Percentiles rank a stretch among this genome's conserved stretches.
Evolutionary conservation across 805 yeast genomes (phyloP).

Genomic region (Wickerhamiella australiensis): DNA sequence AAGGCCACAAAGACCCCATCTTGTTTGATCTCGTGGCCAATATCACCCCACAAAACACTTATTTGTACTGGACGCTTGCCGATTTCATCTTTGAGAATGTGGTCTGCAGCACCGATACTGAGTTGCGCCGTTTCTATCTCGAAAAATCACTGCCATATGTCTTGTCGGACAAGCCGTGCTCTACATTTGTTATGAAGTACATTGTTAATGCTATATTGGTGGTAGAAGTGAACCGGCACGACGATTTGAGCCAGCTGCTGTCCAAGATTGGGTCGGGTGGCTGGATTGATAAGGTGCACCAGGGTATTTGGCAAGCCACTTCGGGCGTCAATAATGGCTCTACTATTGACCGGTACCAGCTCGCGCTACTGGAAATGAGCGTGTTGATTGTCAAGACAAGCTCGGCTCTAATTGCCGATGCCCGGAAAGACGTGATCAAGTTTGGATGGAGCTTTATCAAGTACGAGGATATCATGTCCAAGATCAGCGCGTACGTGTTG

Average conservation of each 20-base stretch:
- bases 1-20: not conserved
- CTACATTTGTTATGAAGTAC: conserved; percentile 45
- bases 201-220: conserved; percentile 55
- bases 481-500: conserved; percentile 84
- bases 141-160: conserved; percentile 37
- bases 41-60: not conserved
- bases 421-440: conserved; percentile 74
- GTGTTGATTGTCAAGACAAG: conserved; percentile 62
- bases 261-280: conserved; percentile 25
- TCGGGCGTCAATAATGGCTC: conserved; percentile 21
- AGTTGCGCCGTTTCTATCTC: conserved; percentile 41
- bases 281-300: conserved; percentile 57
- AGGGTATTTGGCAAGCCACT: conserved; percentile 57
- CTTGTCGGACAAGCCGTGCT: conserved; percentile 30
- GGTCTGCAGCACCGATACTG: conserved; percentile 39
- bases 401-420: conserved; percentile 44
- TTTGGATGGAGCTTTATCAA: conserved; percentile 91
- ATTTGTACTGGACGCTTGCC: conserved; percentile 32
- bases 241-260: conserved; percentile 38
- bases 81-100: conserved; percentile 46
- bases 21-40: not conserved
- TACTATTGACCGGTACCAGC: conserved; percentile 54
- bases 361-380: conserved; percentile 71
- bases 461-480: conserved; percentile 75
- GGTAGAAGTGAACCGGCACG: conserved; percentile 43